These are phyloP conservation scores for Citrus reticulata DNA, from an alignment of 345 rosid species.

Conservation along the genomic window DNA sequence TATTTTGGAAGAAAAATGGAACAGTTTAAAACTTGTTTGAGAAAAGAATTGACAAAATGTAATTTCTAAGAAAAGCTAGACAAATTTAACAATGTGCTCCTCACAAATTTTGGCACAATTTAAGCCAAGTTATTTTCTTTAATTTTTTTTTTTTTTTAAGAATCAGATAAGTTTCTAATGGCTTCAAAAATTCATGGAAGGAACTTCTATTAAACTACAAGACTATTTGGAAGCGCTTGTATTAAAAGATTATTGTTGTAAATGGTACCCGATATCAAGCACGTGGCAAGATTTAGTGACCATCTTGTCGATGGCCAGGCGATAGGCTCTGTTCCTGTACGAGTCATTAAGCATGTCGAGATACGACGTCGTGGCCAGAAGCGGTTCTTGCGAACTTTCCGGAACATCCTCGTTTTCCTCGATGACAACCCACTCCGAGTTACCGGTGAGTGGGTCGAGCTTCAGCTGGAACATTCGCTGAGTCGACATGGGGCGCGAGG, in stretches of 20 bases:
- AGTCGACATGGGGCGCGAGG: constrained; percentile 41
- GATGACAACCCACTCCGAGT: constrained; percentile 66
- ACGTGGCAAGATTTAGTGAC: constrained; percentile 73
- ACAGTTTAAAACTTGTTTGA: not conserved
- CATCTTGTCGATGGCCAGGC: constrained; percentile 54
- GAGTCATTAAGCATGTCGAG: constrained; percentile 78
- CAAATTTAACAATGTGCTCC: not conserved
- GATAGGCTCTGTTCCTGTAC: constrained; percentile 46
- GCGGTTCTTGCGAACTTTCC: constrained; percentile 27
- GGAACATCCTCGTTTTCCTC: constrained; percentile 37
- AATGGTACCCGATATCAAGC: constrained; percentile 76
- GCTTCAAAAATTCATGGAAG: not conserved
- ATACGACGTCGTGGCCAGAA: constrained; percentile 62
- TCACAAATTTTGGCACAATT: not conserved
- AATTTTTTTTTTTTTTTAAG: too few relatives aligned
- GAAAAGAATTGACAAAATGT: not conserved
- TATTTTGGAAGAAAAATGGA: not conserved
- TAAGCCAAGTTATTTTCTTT: not conserved
- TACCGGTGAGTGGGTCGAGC: constrained; percentile 57
- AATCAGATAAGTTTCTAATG: not conserved
- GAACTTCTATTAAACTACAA: not conserved
- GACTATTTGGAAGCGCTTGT: too few relatives aligned
- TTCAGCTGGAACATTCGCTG: constrained; percentile 59
- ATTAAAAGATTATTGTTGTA: not conserved
- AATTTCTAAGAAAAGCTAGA: not conserved